These are phyloP conservation scores for Hymenoscyphus repandus DNA, from an alignment of 2,329 filamentous ascomycete genomes.

Conservation along the genomic window DNA sequence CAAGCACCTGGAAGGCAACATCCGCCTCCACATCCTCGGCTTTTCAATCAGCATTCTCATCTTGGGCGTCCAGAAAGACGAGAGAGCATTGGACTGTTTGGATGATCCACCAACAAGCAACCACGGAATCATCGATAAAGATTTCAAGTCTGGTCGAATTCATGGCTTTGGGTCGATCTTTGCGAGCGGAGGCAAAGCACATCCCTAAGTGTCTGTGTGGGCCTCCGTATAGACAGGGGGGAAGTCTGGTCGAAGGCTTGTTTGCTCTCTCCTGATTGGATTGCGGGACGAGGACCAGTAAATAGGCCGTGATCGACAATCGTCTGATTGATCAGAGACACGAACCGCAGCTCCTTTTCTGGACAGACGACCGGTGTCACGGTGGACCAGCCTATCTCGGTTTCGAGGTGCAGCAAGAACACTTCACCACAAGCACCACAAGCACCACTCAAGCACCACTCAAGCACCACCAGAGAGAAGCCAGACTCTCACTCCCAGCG, in stretches of 20 bases:
- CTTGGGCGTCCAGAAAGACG: neutral
- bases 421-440: neutral
- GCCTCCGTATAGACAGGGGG: neutral
- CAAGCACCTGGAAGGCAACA: no score
- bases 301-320: constrained; percentile 1
- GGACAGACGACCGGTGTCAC: constrained; percentile 8
- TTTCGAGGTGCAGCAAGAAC: constrained; percentile 10
- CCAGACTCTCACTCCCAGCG: neutral
- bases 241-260: neutral
- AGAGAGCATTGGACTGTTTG: neutral
- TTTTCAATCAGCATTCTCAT: no score
- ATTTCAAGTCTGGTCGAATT: neutral
- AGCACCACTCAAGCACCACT: neutral
- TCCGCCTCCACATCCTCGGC: no score
- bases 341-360: constrained; percentile 9
- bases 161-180: constrained; percentile 12
- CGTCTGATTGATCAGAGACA: constrained; percentile 11
- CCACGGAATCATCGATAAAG: neutral
- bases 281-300: constrained; percentile 2
- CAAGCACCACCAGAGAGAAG: no score
- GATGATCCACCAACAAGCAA: neutral
- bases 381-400: constrained; percentile 11
- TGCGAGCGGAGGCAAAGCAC: neutral
- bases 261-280: constrained; percentile 1
- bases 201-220: neutral